phyloP scores from a whole-genome alignment of 441 rosid species.

The Populus hybrid region DNA sequence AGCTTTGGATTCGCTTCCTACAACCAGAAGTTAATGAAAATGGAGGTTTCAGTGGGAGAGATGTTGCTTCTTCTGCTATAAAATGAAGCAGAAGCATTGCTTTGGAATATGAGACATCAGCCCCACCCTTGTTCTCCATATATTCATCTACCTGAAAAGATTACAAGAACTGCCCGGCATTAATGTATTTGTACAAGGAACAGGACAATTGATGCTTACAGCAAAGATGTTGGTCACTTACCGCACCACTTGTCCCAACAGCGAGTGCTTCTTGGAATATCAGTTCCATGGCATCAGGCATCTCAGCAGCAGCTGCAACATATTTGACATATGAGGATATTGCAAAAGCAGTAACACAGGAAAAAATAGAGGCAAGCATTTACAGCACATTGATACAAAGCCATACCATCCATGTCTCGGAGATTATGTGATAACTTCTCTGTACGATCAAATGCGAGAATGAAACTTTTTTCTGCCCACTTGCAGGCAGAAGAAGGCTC shows the following conservation, averaged over 20 bases:
- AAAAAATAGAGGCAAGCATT: neutral
- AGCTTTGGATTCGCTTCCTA: conserved; percentile 53
- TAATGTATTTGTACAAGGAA: neutral
- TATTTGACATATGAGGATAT: conserved; percentile 14
- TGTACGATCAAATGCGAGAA: conserved; percentile 50
- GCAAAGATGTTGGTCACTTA: conserved; percentile 30
- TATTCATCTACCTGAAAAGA: conserved; percentile 56
- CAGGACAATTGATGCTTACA: neutral
- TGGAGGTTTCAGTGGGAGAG: conserved; percentile 61
- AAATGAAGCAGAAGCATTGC: conserved; percentile 69
- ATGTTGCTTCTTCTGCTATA: conserved; percentile 57
- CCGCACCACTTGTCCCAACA: conserved; percentile 65
- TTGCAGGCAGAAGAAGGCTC: conserved; percentile 38
- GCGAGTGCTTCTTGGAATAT: conserved; percentile 56
- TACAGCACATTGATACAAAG: conserved; percentile 9
- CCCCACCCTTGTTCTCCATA: conserved; percentile 51
- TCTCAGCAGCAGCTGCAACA: conserved; percentile 55
- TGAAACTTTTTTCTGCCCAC: conserved; percentile 64
- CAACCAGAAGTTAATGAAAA: conserved; percentile 45
- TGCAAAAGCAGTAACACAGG: conserved; percentile 8
- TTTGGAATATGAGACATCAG: conserved; percentile 59
- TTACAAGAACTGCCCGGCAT: conserved; percentile 1
- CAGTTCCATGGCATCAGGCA: conserved; percentile 84
- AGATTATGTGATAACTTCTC: conserved; percentile 55
- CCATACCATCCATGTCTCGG: conserved; percentile 52